Percentiles rank a stretch among this genome's conserved stretches.
Evolutionary conservation across 78 protist genomes (phyloP).

Genomic region (Creolimax fragrantissima): DNA sequence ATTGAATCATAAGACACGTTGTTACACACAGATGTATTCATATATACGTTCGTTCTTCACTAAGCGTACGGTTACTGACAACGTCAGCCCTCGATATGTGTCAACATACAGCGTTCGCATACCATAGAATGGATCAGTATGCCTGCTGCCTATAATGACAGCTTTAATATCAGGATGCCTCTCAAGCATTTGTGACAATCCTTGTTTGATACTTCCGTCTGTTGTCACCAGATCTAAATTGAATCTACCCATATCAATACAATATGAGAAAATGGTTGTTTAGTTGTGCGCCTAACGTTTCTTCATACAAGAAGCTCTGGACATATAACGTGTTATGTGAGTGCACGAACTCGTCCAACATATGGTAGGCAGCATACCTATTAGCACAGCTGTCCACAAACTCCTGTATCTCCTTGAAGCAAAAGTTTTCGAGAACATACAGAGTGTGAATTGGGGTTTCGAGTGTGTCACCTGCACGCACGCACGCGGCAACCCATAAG

Average conservation of each 20-base stretch:
- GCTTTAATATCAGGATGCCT: neutral
- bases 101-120: too few species aligned
- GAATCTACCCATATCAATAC: neutral
- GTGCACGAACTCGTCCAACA: too few species aligned
- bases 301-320: too few species aligned
- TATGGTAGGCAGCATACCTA: neutral
- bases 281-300: too few species aligned
- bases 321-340: too few species aligned
- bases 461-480: neutral
- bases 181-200: neutral
- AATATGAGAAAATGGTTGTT: too few species aligned
- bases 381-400: neutral
- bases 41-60: too few species aligned
- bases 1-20: too few species aligned
- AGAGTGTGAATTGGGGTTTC: neutral
- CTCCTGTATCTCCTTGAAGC: neutral
- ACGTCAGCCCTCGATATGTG: too few species aligned
- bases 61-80: too few species aligned
- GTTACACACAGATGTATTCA: too few species aligned
- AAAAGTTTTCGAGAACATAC: neutral
- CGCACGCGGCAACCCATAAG: conserved; percentile 1
- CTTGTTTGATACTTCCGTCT: conserved; percentile 14
- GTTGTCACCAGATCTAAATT: neutral
- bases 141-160: neutral
- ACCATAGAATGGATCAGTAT: conserved; percentile 8